These are phyloP conservation scores for Fomitopsis pinicola DNA, from an alignment of 1,284 basidiomycete genomes.

Conservation along the genomic window DNA sequence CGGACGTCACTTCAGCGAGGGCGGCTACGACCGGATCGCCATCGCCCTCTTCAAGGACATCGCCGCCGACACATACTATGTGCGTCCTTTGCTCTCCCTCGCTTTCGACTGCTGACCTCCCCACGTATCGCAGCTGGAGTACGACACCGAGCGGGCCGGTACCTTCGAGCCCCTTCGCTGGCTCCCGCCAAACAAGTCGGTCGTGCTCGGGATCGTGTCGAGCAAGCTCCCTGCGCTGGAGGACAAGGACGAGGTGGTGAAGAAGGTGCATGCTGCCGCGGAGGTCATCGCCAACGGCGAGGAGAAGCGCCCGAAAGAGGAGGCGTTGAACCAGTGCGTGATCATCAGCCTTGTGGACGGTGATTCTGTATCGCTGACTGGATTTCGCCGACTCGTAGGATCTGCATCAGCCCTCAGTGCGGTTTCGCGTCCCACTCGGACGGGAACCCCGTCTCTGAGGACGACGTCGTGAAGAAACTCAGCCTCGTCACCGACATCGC, in stretches of 20 bases:
- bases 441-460: constrained; percentile 56
- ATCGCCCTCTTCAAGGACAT: constrained; percentile 68
- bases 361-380: not conserved
- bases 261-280: constrained; percentile 63
- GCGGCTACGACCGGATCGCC: constrained; percentile 74
- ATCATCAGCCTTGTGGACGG: not conserved
- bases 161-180: constrained; percentile 64
- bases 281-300: constrained; percentile 49
- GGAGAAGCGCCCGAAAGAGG: constrained; percentile 46
- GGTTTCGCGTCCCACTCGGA: constrained; percentile 71
- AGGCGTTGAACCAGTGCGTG: constrained; percentile 57
- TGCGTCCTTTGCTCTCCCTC: constrained; percentile 21
- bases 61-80: constrained; percentile 74
- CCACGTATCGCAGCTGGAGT: constrained; percentile 51
- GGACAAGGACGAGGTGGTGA: constrained; percentile 51
- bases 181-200: constrained; percentile 64
- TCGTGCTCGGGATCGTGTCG: constrained; percentile 72
- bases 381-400: constrained; percentile 29
- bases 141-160: constrained; percentile 72
- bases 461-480: constrained; percentile 50
- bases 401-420: constrained; percentile 72
- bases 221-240: constrained; percentile 71
- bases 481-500: constrained; percentile 47
- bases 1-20: constrained; percentile 67
- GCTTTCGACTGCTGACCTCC: not conserved